Conservation (phyloP, 495 filamentous ascomycete genomes). For the Aspergillus coremiiformis region DNA sequence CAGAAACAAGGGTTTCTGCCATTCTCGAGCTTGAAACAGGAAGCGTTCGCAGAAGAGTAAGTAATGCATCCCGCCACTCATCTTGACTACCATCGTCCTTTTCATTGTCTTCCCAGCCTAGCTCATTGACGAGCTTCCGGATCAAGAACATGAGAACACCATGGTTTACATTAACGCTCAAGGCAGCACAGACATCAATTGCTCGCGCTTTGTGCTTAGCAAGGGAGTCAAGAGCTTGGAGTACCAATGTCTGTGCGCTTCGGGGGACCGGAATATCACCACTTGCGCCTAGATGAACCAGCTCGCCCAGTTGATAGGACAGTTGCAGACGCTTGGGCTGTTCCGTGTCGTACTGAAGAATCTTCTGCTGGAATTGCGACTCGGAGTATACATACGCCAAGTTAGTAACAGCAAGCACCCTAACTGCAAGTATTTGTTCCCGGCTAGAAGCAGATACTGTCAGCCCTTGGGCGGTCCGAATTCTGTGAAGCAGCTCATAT, state of each 20-base stretch:
- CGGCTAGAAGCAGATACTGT: conserved; percentile 54
- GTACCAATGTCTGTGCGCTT: conserved; percentile 72
- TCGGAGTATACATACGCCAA: conserved; percentile 84
- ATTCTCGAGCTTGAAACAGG: conserved; percentile 60
- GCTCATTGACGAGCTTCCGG: conserved; percentile 77
- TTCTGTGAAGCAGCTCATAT: conserved; percentile 79
- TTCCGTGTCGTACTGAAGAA: conserved; percentile 81
- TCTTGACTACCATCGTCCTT: conserved; percentile 57
- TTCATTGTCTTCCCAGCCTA: conserved; percentile 53
- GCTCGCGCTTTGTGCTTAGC: conserved; percentile 68
- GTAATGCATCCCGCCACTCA: conserved; percentile 83
- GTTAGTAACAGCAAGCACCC: conserved; percentile 84
- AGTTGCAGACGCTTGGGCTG: conserved; percentile 85
- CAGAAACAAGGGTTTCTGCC: conserved; percentile 67
- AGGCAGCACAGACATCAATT: conserved; percentile 71
- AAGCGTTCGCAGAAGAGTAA: conserved; percentile 71
- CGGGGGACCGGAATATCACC: conserved; percentile 60
- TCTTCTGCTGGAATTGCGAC: conserved; percentile 68
- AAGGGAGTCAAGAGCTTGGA: conserved; percentile 73
- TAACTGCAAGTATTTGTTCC: conserved; percentile 69
- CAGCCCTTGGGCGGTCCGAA: conserved; percentile 76
- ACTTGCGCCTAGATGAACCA: conserved; percentile 69
- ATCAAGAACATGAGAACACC: conserved; percentile 92
- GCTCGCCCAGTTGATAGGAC: conserved; percentile 82
- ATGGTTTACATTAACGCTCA: conserved; percentile 91